Conservation (phyloP, 2,329 filamentous ascomycete species). For the Penicillium crustosum region DNA sequence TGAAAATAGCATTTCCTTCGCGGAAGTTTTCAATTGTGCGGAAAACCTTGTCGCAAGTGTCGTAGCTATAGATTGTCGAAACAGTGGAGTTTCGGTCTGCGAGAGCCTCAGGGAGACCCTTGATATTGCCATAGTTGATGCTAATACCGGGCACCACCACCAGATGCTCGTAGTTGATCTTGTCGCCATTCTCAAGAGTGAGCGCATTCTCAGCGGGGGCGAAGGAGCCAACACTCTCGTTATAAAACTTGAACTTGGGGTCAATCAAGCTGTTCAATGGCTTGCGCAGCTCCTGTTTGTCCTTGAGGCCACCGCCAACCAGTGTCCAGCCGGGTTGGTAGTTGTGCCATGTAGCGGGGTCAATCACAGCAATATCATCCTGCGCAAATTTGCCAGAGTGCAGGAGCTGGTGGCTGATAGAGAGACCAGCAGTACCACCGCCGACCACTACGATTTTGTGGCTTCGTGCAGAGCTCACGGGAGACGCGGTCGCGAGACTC, state of each 20-base stretch:
- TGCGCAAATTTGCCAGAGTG: conserved; percentile 56
- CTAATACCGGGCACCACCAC: conserved; percentile 61
- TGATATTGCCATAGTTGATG: conserved; percentile 53
- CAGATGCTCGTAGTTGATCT: conserved; percentile 62
- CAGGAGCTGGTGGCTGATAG: conserved; percentile 67
- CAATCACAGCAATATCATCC: conserved; percentile 64
- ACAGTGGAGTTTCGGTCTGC: conserved; percentile 50
- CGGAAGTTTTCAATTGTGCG: conserved; percentile 49
- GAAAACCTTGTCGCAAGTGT: conserved; percentile 57
- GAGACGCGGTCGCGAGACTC: conserved; percentile 34
- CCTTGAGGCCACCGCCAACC: conserved; percentile 65
- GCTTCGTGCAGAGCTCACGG: conserved; percentile 41
- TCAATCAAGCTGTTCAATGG: conserved; percentile 56
- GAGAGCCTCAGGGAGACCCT: conserved; percentile 59
- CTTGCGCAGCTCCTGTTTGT: conserved; percentile 57
- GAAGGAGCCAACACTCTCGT: conserved; percentile 52
- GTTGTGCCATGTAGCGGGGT: conserved; percentile 63
- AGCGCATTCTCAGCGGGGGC: conserved; percentile 58
- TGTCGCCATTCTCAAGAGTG: conserved; percentile 56
- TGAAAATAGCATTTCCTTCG: conserved; percentile 58
- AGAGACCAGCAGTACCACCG: conserved; percentile 64
- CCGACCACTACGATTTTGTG: conserved; percentile 69
- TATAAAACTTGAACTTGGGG: conserved; percentile 62
- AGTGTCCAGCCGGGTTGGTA: conserved; percentile 71
- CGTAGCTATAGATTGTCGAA: conserved; percentile 60